A percentile compares a stretch with the other conserved stretches of the same genome.
Evolutionary conservation across 805 yeast species (phyloP).

Genomic region (Hanseniaspora taiwanica): DNA sequence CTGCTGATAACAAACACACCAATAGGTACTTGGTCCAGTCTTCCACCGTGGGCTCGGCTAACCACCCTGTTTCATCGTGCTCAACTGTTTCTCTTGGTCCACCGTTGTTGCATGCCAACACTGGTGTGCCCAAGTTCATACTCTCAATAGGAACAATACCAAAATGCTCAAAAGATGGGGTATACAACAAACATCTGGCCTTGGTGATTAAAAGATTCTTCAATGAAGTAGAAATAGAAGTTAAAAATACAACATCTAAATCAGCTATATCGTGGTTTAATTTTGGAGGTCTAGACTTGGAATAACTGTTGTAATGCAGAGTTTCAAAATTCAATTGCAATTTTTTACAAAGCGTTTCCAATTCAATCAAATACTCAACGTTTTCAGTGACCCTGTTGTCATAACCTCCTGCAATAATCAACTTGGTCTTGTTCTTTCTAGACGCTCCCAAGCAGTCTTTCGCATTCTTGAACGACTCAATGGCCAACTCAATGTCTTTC

Average conservation of each 20-base stretch:
- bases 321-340: slow-evolving; percentile 31
- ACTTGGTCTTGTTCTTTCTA: slow-evolving; percentile 25
- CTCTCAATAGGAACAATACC: slow-evolving; percentile 97
- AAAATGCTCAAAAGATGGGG: slow-evolving; percentile 88
- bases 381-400: slow-evolving; percentile 69
- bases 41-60: slow-evolving; percentile 27
- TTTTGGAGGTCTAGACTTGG: slow-evolving; percentile 9
- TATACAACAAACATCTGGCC: slow-evolving; percentile 58
- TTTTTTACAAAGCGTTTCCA: slow-evolving; percentile 35
- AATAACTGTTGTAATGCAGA: slow-evolving; percentile 20
- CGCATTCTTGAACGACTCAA: slow-evolving; percentile 46
- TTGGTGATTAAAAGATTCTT: slow-evolving; percentile 48
- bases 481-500: slow-evolving; percentile 70
- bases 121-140: slow-evolving; percentile 74
- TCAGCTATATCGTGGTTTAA: slow-evolving; percentile 18
- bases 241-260: slow-evolving; percentile 53
- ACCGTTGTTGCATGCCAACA: slow-evolving; percentile 75
- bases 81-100: slow-evolving; percentile 77
- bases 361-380: slow-evolving; percentile 51
- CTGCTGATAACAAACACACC: slow-evolving; percentile 23
- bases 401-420: slow-evolving; percentile 85
- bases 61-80: slow-evolving; percentile 51
- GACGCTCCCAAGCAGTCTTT: slow-evolving; percentile 20
- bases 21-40: slow-evolving; percentile 42
- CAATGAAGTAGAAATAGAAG: slow-evolving; percentile 57